Percentiles rank a stretch among this genome's conserved stretches.
Conservation (phyloP, 805 yeast species). For the Metschnikowia proteae region DNA sequence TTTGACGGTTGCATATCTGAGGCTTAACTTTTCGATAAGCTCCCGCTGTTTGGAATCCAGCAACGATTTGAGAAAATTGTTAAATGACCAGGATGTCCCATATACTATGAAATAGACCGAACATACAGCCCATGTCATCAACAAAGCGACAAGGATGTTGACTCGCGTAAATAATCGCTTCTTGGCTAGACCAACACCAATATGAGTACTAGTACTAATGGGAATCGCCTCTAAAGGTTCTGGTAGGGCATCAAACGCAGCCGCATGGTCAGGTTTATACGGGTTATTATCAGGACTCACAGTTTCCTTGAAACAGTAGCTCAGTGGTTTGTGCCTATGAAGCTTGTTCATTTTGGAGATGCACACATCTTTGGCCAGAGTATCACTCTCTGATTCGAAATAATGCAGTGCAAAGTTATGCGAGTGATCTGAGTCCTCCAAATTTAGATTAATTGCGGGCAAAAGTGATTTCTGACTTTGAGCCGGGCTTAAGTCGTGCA, state of each 20-base stretch:
- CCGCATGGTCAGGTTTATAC: not conserved
- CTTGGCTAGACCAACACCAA: not conserved
- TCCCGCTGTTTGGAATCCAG: slow-evolving; percentile 5
- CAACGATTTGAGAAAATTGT: slow-evolving; percentile 7
- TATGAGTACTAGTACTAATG: not conserved
- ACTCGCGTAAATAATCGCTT: not conserved
- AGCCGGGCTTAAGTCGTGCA: not conserved
- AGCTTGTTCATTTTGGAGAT: not conserved
- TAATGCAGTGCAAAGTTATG: not conserved
- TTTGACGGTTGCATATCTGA: not conserved
- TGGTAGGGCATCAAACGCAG: not conserved
- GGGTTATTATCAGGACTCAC: not conserved
- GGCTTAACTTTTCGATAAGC: slow-evolving; percentile 5
- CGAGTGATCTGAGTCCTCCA: slow-evolving; percentile 1
- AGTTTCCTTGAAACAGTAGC: not conserved
- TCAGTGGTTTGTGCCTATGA: slow-evolving; percentile 2
- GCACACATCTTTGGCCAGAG: slow-evolving; percentile 2
- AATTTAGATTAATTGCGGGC: not conserved
- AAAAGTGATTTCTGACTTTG: not conserved
- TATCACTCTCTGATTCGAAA: slow-evolving; percentile 1
- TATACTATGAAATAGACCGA: slow-evolving; percentile 6
- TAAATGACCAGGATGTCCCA: slow-evolving; percentile 9
- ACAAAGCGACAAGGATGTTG: not conserved
- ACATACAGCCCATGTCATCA: not conserved
- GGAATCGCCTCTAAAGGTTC: not conserved